A percentile compares a stretch with the other conserved stretches of the same genome.
Conservation (phyloP, 2,329 filamentous ascomycete genomes). For the Cryphonectria carpinicola region DNA sequence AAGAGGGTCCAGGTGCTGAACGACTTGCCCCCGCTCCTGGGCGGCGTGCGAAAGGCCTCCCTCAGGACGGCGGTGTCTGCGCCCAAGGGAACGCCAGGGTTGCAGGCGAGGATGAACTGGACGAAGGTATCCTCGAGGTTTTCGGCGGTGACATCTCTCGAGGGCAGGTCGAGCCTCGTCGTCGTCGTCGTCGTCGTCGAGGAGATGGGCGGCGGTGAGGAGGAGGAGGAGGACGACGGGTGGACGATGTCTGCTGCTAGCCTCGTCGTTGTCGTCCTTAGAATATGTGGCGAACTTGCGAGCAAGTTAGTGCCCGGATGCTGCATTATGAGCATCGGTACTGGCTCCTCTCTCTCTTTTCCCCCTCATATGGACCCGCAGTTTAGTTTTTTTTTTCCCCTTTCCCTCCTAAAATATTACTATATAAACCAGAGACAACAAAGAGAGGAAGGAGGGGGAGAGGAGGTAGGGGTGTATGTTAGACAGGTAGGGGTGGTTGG, state of each 20-base stretch:
- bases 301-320: conserved; percentile 27
- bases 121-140: conserved; percentile 84
- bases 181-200: conserved; percentile 5
- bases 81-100: conserved; percentile 74
- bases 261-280: conserved; percentile 4
- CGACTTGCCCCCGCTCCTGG: conserved; percentile 84
- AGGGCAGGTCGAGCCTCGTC: conserved; percentile 55
- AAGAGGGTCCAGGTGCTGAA: conserved; percentile 81
- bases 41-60: conserved; percentile 77
- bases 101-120: conserved; percentile 86
- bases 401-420: background rate
- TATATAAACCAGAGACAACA: conserved; percentile 2
- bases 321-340: conserved; percentile 28
- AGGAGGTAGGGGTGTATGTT: background rate
- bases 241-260: background rate
- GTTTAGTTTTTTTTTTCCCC: background rate
- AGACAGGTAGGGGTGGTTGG: background rate
- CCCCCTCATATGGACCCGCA: conserved; percentile 13
- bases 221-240: conserved; percentile 5
- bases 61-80: conserved; percentile 72
- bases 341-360: conserved; percentile 3
- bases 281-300: conserved; percentile 17
- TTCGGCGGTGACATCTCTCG: conserved; percentile 67
- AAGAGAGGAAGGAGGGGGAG: background rate
- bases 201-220: background rate